phyloP scores from a whole-genome alignment of 495 filamentous ascomycete genomes.

The Chaetomium fimeti region DNA sequence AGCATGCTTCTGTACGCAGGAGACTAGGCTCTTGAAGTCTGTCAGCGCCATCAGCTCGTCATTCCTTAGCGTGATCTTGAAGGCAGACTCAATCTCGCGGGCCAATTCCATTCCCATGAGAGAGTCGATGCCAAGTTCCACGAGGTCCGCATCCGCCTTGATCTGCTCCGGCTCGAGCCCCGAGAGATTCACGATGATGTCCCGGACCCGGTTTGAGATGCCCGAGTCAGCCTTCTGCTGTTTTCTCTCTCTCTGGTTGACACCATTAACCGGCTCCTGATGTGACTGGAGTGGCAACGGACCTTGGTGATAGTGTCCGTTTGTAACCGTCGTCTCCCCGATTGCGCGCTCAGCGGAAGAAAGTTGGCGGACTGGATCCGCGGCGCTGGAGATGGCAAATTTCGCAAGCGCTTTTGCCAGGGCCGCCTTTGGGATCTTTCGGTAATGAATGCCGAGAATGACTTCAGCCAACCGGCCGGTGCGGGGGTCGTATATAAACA shows the following conservation, averaged over 20 bases:
- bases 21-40: slow-evolving; percentile 24
- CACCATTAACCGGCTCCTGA: too few species aligned
- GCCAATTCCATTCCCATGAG: slow-evolving; percentile 57
- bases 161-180: slow-evolving; percentile 36
- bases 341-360: too few species aligned
- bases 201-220: slow-evolving; percentile 30
- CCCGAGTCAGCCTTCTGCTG: slow-evolving; percentile 18
- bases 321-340: too few species aligned
- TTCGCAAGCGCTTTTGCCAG: slow-evolving; percentile 36
- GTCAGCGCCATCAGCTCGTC: slow-evolving; percentile 42
- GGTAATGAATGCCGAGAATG: slow-evolving; percentile 53
- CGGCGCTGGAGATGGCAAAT: too few species aligned
- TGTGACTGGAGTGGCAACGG: too few species aligned
- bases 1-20: too few species aligned
- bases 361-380: too few species aligned
- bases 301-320: too few species aligned
- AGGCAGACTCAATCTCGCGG: slow-evolving; percentile 47
- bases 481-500: slow-evolving; percentile 52
- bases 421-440: slow-evolving; percentile 43
- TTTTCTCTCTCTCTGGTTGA: too few species aligned
- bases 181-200: background rate
- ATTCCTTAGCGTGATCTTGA: slow-evolving; percentile 42
- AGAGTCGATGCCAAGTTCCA: slow-evolving; percentile 58
- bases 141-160: slow-evolving; percentile 38
- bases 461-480: slow-evolving; percentile 46